Evolutionary conservation across 805 yeast genomes (phyloP).

Genomic region (Teunomyces gatunensis): DNA sequence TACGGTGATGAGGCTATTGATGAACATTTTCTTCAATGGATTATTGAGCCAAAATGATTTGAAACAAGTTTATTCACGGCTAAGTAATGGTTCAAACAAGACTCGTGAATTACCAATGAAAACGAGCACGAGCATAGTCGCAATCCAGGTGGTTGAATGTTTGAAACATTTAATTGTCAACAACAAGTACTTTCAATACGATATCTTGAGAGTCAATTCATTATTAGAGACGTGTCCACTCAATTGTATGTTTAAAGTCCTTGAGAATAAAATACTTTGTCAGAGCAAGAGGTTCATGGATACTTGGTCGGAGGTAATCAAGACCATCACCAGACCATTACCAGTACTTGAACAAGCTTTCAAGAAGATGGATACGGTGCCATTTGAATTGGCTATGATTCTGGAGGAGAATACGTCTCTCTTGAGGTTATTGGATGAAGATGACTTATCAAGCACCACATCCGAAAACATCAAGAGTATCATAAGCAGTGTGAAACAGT

Average conservation of each 20-base stretch:
- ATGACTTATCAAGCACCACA: conserved; percentile 60
- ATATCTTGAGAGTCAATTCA: conserved; percentile 50
- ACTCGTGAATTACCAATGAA: conserved; percentile 48
- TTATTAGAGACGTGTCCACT: conserved; percentile 63
- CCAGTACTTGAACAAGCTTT: conserved; percentile 45
- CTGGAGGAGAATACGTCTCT: conserved; percentile 59
- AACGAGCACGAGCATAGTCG: conserved; percentile 66
- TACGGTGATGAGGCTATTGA: conserved; percentile 66
- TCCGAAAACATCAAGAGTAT: too few relatives aligned
- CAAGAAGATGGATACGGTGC: conserved; percentile 12
- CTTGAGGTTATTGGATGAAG: conserved; percentile 67
- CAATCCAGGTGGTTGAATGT: conserved; percentile 74
- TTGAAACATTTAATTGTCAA: conserved; percentile 67
- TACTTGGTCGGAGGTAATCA: conserved; percentile 69
- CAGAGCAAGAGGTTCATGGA: conserved; percentile 79
- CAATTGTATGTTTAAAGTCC: conserved; percentile 59
- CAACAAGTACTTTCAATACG: conserved; percentile 65
- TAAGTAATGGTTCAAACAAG: conserved; percentile 19
- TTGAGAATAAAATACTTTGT: conserved; percentile 61
- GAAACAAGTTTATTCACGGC: conserved; percentile 57
- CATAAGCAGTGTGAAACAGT: too few relatives aligned
- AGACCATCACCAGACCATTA: conserved; percentile 73
- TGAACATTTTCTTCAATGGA: conserved; percentile 69
- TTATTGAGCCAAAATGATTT: conserved; percentile 55
- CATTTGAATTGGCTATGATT: conserved; percentile 55